A percentile compares a stretch with the other conserved stretches of the same genome.
Evolutionary conservation across 2,329 filamentous ascomycete species (phyloP).

Genomic region (Aspergillus versicolor): DNA sequence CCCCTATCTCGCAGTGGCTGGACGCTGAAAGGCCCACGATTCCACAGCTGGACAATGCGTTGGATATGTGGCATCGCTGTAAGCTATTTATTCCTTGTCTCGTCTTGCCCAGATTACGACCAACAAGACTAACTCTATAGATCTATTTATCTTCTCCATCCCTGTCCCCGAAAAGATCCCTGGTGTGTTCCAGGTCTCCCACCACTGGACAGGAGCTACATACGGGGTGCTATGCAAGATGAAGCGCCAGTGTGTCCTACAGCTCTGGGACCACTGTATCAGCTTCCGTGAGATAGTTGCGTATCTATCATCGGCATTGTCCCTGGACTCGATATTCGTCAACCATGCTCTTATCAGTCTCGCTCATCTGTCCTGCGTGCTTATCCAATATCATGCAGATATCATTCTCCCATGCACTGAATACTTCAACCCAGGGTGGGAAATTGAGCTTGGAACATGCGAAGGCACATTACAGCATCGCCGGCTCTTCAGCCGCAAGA

Average conservation of each 20-base stretch:
- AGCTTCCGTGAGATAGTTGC: constrained; percentile 58
- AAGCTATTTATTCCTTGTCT: constrained; percentile 16
- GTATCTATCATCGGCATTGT: constrained; percentile 46
- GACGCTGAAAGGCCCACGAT: constrained; percentile 38
- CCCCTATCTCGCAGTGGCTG: constrained; percentile 34
- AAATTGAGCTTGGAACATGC: constrained; percentile 59
- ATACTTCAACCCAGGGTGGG: constrained; percentile 64
- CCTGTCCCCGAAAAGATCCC: constrained; percentile 17
- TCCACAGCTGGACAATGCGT: constrained; percentile 32
- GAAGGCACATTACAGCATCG: constrained; percentile 57
- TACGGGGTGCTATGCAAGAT: constrained; percentile 63
- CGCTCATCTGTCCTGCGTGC: constrained; percentile 13
- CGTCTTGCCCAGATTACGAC: too few species aligned
- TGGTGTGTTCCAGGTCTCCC: constrained; percentile 50
- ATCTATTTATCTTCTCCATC: constrained; percentile 17
- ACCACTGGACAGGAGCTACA: constrained; percentile 59
- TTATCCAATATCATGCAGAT: constrained; percentile 52
- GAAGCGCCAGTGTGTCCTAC: constrained; percentile 57
- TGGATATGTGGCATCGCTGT: constrained; percentile 41
- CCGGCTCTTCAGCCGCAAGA: constrained; percentile 57
- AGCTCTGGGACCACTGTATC: constrained; percentile 64
- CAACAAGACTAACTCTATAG: neutral
- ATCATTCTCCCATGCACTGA: constrained; percentile 56
- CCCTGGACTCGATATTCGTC: constrained; percentile 35
- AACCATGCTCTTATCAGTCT: constrained; percentile 44